These are phyloP conservation scores for Erythrophleum ivorense DNA, from an alignment of 331 rosid genomes.

Conservation along the genomic window DNA sequence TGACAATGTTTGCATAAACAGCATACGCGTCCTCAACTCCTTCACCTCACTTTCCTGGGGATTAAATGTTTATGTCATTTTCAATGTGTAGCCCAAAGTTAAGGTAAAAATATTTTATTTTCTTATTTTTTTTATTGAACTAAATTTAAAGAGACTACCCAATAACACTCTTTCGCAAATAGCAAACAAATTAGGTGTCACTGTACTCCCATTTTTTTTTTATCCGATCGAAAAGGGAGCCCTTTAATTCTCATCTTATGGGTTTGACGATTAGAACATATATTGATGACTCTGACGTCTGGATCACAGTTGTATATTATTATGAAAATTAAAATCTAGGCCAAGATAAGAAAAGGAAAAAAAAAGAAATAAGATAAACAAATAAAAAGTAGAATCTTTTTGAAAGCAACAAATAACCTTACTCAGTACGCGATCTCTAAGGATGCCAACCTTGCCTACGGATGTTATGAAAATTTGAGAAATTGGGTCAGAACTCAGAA, in stretches of 20 bases:
- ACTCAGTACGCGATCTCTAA: too few species aligned
- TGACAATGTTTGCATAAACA: neutral
- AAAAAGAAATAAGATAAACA: too few species aligned
- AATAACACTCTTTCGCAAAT: conserved; percentile 9
- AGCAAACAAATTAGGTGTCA: neutral
- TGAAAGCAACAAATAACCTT: neutral
- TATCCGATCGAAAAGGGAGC: neutral
- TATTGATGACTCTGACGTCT: neutral
- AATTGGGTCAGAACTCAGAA: neutral
- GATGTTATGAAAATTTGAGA: neutral
- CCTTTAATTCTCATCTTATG: conserved; percentile 9
- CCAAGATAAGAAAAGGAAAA: neutral
- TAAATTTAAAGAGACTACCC: neutral
- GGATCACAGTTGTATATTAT: neutral
- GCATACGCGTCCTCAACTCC: neutral
- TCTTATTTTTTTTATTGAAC: neutral
- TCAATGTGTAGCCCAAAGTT: too few species aligned
- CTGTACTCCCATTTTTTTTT: conserved; percentile 22
- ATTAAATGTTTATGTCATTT: neutral
- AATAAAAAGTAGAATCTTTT: neutral
- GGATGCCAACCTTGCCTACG: neutral
- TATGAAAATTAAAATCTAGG: neutral
- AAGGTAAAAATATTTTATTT: too few species aligned
- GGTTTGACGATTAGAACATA: conserved; percentile 17
- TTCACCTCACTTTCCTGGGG: too few species aligned